Percentiles rank a stretch among this genome's conserved stretches.
phyloP scores from a whole-genome alignment of 2,329 filamentous ascomycete genomes.

The Penicillium sp. region DNA sequence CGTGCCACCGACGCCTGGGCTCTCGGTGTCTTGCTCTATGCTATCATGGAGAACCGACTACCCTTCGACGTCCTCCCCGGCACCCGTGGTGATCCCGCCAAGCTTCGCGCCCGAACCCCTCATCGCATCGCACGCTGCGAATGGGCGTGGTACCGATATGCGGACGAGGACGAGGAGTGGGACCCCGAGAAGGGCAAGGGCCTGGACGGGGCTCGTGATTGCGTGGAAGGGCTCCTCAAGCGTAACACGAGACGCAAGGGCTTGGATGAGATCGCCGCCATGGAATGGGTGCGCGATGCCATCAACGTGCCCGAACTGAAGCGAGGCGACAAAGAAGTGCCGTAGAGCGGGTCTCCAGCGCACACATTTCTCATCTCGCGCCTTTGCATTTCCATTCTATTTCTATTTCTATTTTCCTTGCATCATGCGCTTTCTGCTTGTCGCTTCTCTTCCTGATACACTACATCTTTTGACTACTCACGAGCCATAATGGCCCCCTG shows the following conservation, averaged over 20 bases:
- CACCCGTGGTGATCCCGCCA: conserved; percentile 68
- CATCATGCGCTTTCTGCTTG: conserved; percentile 1
- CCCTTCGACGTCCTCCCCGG: conserved; percentile 90
- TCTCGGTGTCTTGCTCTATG: conserved; percentile 87
- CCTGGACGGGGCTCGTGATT: conserved; percentile 73
- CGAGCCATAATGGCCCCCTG: conserved; percentile 16
- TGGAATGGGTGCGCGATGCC: conserved; percentile 74
- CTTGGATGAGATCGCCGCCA: conserved; percentile 70
- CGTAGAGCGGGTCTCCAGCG: conserved; percentile 36
- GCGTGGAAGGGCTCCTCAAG: conserved; percentile 82
- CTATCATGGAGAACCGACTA: conserved; percentile 85
- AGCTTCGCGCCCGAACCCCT: conserved; percentile 77
- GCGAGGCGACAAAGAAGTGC: conserved; percentile 55
- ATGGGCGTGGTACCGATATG: conserved; percentile 91
- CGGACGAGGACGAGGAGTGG: conserved; percentile 82
- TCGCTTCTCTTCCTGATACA: neutral
- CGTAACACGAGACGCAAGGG: conserved; percentile 77
- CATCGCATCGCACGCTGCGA: conserved; percentile 95
- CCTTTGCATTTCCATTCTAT: neutral
- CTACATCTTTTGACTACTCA: conserved; percentile 7
- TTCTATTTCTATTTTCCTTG: conserved; percentile 7
- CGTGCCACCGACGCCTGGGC: conserved; percentile 93
- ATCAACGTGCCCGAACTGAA: conserved; percentile 66
- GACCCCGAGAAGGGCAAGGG: conserved; percentile 67
- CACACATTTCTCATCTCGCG: conserved; percentile 2